phyloP scores from a whole-genome alignment of 2,329 filamentous ascomycete species.

The Scytalidium sp. region DNA sequence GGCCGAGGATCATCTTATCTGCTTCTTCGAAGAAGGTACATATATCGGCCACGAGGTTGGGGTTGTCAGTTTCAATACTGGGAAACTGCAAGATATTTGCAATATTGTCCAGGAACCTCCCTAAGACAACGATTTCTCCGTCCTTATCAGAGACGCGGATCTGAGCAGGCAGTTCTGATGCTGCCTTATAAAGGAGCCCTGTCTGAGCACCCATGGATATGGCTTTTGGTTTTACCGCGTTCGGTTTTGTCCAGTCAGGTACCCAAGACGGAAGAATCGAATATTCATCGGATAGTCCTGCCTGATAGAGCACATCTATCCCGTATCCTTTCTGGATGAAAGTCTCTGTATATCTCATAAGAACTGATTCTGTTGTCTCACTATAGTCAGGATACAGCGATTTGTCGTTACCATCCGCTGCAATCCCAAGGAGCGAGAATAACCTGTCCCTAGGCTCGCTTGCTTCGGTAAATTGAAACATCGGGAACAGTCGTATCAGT shows the following conservation, averaged over 20 bases:
- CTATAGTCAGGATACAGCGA: conserved; percentile 6
- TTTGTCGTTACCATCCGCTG: conserved; percentile 5
- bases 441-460: conserved; percentile 11
- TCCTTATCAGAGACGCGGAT: neutral
- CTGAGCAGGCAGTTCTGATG: neutral
- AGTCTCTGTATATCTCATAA: neutral
- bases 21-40: neutral
- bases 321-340: conserved; percentile 3
- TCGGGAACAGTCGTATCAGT: conserved; percentile 1
- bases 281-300: neutral
- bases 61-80: neutral
- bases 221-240: no score
- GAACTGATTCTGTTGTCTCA: conserved; percentile 2
- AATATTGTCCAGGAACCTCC: neutral
- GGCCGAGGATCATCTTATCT: neutral
- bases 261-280: neutral
- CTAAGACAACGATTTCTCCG: neutral
- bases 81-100: neutral
- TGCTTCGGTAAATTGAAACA: conserved; percentile 3
- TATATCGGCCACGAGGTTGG: neutral
- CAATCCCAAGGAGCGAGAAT: conserved; percentile 13
- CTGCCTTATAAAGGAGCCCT: neutral
- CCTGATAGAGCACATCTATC: conserved; percentile 6
- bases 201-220: neutral
- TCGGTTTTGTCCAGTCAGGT: neutral